These are phyloP conservation scores for Kwoniella newhampshirensis DNA, from an alignment of 768 basidiomycete species.

Conservation along the genomic window DNA sequence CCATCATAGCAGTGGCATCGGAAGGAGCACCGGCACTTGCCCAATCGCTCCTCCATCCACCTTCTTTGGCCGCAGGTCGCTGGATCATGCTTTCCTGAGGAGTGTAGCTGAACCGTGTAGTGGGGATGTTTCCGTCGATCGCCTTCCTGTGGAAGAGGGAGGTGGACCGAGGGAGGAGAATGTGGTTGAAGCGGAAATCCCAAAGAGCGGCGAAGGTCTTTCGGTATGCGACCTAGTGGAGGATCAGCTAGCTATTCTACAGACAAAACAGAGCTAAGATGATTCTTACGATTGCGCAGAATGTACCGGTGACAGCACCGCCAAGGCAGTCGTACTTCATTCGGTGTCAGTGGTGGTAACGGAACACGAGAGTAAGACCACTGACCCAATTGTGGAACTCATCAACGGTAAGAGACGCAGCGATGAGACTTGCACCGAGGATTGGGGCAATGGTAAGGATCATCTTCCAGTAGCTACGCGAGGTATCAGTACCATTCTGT, in stretches of 20 bases:
- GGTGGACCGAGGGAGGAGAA: conserved; percentile 59
- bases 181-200: conserved; percentile 64
- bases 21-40: conserved; percentile 31
- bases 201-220: conserved; percentile 62
- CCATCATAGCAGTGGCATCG: conserved; percentile 32
- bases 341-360: not conserved
- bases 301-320: conserved; percentile 60
- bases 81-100: conserved; percentile 36
- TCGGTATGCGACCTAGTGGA: conserved; percentile 56
- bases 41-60: conserved; percentile 32
- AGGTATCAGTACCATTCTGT: not conserved
- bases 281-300: conserved; percentile 56
- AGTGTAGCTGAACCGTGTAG: conserved; percentile 31
- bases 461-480: conserved; percentile 62
- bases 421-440: conserved; percentile 62
- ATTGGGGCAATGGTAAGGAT: conserved; percentile 62
- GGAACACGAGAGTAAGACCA: not conserved
- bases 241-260: no score
- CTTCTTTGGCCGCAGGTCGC: conserved; percentile 38
- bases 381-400: conserved; percentile 58
- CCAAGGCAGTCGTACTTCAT: conserved; percentile 61
- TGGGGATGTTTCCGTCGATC: conserved; percentile 14
- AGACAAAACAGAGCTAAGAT: no score
- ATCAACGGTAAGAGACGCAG: conserved; percentile 62
- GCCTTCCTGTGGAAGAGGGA: conserved; percentile 43